These are phyloP conservation scores for Teratosphaeria viscida DNA, from an alignment of 2,329 filamentous ascomycete genomes.

Conservation along the genomic window DNA sequence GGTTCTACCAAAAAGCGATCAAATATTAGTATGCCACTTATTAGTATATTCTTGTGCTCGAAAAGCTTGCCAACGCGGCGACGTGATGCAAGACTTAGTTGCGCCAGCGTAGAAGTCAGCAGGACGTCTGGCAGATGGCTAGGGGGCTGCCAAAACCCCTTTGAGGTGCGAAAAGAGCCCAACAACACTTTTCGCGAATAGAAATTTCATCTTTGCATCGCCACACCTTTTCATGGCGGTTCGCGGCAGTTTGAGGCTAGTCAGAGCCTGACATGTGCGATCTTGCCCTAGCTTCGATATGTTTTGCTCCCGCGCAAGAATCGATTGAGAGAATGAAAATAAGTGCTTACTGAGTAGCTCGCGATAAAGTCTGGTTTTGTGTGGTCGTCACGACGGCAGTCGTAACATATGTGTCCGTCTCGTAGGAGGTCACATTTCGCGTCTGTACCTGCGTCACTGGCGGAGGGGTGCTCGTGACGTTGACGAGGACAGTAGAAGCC, in stretches of 20 bases:
- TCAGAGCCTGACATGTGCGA: not conserved
- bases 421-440: not conserved
- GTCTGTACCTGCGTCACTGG: not conserved
- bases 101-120: no score
- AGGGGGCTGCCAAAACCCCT: no score
- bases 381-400: not conserved
- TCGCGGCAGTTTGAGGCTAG: no score
- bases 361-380: not conserved
- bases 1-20: not conserved
- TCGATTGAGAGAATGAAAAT: not conserved
- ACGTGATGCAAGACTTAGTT: no score
- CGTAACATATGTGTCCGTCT: not conserved
- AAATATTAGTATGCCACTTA: not conserved
- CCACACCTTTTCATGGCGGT: no score
- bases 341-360: not conserved
- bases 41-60: no score
- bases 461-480: not conserved
- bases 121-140: no score
- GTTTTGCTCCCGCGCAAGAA: not conserved
- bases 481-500: not conserved
- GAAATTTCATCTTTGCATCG: no score
- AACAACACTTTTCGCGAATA: no score
- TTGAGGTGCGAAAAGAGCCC: no score
- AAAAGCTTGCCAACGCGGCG: no score
- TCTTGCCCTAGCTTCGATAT: not conserved